Evolutionary conservation across 768 basidiomycete genomes (phyloP).

Genomic region (Suillus spraguei): DNA sequence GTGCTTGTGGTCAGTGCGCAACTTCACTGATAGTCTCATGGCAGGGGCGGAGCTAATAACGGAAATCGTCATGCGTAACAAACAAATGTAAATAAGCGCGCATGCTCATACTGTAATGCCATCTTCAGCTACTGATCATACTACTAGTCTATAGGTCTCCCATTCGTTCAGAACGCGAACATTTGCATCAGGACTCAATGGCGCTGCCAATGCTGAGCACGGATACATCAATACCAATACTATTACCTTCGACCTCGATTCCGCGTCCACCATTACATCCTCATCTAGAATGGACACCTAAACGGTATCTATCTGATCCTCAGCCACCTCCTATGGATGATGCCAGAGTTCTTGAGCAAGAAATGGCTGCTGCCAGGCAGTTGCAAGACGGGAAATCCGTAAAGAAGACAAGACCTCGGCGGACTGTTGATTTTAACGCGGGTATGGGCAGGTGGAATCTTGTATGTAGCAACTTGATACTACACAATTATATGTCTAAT

Average conservation of each 20-base stretch:
- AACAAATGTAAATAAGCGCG: conserved; percentile 19
- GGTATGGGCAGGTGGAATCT: conserved; percentile 83
- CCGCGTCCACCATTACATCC: conserved; percentile 38
- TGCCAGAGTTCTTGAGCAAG: conserved; percentile 72
- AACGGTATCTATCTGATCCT: conserved; percentile 62
- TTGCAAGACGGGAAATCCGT: conserved; percentile 78
- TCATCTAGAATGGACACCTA: conserved; percentile 76
- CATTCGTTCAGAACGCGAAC: not conserved
- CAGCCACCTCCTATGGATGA: conserved; percentile 83
- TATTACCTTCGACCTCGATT: conserved; percentile 51
- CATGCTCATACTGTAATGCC: not conserved
- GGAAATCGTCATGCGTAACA: conserved; percentile 22
- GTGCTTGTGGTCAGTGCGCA: conserved; percentile 32
- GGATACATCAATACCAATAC: conserved; percentile 46
- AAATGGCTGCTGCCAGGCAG: conserved; percentile 73
- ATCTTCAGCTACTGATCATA: not conserved
- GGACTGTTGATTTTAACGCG: conserved; percentile 96
- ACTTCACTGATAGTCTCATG: not conserved
- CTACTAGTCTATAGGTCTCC: not conserved
- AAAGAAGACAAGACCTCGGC: conserved; percentile 89
- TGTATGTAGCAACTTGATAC: conserved; percentile 47
- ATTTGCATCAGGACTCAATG: not conserved
- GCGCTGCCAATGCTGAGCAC: conserved; percentile 13
- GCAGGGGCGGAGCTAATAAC: not conserved
- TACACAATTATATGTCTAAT: not conserved